Base-by-base conservation (phyloP, 805 yeast species). In the Yamadazyma phyllophila region DNA sequence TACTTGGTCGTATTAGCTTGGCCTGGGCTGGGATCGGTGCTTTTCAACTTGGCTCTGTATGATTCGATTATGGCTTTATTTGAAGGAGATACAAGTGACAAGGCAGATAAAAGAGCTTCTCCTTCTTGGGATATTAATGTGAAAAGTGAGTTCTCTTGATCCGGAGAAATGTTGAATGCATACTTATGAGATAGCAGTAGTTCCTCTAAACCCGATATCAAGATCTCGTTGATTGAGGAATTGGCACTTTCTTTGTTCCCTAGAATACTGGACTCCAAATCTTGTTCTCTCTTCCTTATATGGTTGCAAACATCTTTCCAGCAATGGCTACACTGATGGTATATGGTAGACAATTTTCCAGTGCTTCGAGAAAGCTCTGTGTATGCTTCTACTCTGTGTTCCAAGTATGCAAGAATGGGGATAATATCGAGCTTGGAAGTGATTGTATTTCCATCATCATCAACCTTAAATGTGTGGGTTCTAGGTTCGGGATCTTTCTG, bases 391-490 rank as follows among this genome's bases (percentile, higher is more conserved):
- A 49, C 51, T 43, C 62, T 66, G 24, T 56, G 61, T 10, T 59
- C 55, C n/a, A 71, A 47, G 8, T 66, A 56, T 6, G 55, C 50
- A 2, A 62, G 33, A 1, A 71, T 59, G 1, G 74, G 73, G n/a
- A 54, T 63, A 9, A 67, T 43, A 47, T 69, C 66, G 13, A 68
- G 46, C 51, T 66, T 67, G 16, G 59, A 57, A 0, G 52, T 50
- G 7, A 71, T 59, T 1, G 72, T 65, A 51, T 71, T 71, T 27
- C 58, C 54, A 7, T 41, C 41, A 47, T 71, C 74, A 43, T 69
- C 74, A 6, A 67, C 56, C 13, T 35, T 49, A 4, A 51, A 39
- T 3, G 13, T 10, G 13, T 9, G 14, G 10, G 11, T 7, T n/a
- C 14, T 10, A 3, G 24, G 14, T 10, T 32, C 30, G 1, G 7